Evolutionary conservation across 768 basidiomycete genomes (phyloP), one percentile per base, ranked within the genome.

Genomic region (Basidioascus undulatus): DNA sequence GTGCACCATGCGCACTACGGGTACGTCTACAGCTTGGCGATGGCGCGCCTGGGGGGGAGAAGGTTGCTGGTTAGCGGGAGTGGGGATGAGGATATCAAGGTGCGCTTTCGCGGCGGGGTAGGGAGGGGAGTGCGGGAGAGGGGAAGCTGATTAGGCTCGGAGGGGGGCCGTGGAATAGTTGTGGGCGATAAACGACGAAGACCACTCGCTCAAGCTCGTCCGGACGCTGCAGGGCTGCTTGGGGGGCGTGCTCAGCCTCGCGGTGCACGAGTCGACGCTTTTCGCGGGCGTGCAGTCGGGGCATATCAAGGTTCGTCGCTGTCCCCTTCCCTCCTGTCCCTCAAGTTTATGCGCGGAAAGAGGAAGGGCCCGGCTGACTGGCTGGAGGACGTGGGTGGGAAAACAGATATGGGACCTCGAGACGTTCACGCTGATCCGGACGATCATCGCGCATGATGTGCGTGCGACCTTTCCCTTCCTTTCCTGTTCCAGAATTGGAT

Each of bases 261-360:
- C 71, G 2, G 68, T 69, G 0, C 65, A 66, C 26, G 75, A 74
- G 18, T 79, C 80, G 16, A 79, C 81, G 1, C 65, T 94, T 18
- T 92, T 76, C 51, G 89, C 82, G 6, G 89, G 84, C 0, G 79
- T 86, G 50, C 89, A 96, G 58, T 84, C 83, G 47, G 89, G 89
- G 3, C 74, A 78, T 49, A 80, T 94, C 50, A 76, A 77, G 47
- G 74, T 94, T 3, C 7, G 42, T 20, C 12, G 16, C 2, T 28
- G 8, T 31, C 11, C 13, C 8, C 4, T 10, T 13, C 15, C 1
- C 1, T 11, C 24, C 5, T 0, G 11, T 1, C 11, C 23, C 24
- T 6, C 18, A 20, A 4, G 3, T 18, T 3, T 13, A 10, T 19
- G 21, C 20, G 19, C 10, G n/a, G n/a, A n/a, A n/a, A n/a, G 23